Percentiles rank a stretch among this genome's conserved stretches.
Conservation (phyloP, 208 protist genomes). For the Acanthamoeba culbertsoni region DNA sequence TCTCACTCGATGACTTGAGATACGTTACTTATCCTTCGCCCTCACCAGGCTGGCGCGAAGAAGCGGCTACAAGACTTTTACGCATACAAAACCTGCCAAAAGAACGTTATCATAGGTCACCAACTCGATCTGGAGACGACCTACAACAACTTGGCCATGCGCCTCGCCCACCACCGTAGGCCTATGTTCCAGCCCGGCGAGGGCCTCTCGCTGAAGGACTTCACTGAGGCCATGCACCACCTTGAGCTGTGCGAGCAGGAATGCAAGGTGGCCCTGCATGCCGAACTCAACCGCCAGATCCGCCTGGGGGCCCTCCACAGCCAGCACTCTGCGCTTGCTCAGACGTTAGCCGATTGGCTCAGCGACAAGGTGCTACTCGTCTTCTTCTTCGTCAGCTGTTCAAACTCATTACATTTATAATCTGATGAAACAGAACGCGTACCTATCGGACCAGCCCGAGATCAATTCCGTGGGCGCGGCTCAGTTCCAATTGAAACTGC, state of each 20-base stretch:
- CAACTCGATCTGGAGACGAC: conserved; percentile 66
- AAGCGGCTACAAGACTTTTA: conserved; percentile 56
- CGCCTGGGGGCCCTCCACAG: neutral
- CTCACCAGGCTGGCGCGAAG: conserved; percentile 25
- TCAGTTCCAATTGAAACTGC: conserved; percentile 41
- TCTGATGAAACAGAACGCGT: neutral
- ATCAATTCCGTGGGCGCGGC: conserved; percentile 28
- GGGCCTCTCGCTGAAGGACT: conserved; percentile 18
- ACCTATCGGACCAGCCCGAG: neutral
- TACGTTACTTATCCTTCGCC: no score
- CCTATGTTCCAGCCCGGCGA: conserved; percentile 46
- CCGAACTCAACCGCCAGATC: conserved; percentile 61
- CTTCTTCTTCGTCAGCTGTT: neutral
- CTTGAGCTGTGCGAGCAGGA: conserved; percentile 56
- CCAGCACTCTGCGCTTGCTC: conserved; percentile 1
- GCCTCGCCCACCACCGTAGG: conserved; percentile 55
- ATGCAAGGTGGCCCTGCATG: conserved; percentile 32
- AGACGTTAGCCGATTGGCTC: conserved; percentile 20
- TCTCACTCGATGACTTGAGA: no score
- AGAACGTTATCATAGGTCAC: conserved; percentile 20
- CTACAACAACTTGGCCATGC: conserved; percentile 60
- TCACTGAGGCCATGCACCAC: neutral
- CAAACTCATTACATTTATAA: no score
- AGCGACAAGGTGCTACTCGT: neutral
- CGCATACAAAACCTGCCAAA: conserved; percentile 58